These are phyloP conservation scores for Penicillium dipodomyicola DNA, from an alignment of 495 filamentous ascomycete genomes.

Conservation along the genomic window DNA sequence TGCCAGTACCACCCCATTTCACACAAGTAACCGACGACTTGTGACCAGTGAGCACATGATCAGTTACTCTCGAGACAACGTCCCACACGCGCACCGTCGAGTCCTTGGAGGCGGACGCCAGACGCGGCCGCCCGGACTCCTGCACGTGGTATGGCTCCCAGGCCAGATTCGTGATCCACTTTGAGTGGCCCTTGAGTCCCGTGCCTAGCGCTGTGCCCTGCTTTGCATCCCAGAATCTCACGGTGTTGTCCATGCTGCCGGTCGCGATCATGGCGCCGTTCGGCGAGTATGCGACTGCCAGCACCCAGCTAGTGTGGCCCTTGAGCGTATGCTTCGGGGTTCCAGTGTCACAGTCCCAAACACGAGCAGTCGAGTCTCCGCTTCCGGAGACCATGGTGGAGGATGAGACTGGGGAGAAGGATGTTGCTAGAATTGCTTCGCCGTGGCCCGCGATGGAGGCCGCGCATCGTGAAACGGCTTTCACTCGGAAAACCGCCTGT, in stretches of 20 bases:
- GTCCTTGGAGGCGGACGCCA: conserved; percentile 91
- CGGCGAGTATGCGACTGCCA: conserved; percentile 82
- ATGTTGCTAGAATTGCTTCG: conserved; percentile 81
- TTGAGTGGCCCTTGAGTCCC: conserved; percentile 83
- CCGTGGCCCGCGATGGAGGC: conserved; percentile 89
- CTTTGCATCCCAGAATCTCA: conserved; percentile 85
- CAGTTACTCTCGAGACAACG: conserved; percentile 70
- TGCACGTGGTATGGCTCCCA: conserved; percentile 96
- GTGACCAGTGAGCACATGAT: conserved; percentile 82
- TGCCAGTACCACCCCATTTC: conserved; percentile 86
- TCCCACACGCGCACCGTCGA: conserved; percentile 88
- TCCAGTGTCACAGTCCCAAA: conserved; percentile 95
- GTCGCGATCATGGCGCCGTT: conserved; percentile 81
- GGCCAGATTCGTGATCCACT: conserved; percentile 82
- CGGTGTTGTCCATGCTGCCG: conserved; percentile 89
- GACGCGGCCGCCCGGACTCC: conserved; percentile 65
- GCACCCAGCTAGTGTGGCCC: conserved; percentile 91
- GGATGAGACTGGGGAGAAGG: conserved; percentile 82
- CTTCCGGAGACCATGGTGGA: conserved; percentile 83
- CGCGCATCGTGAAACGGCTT: conserved; percentile 85
- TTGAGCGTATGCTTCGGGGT: conserved; percentile 87
- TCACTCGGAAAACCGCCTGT: conserved; percentile 92
- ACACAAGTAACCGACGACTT: conserved; percentile 86
- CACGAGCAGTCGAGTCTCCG: conserved; percentile 85
- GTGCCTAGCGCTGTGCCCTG: conserved; percentile 73